Conservation (phyloP, 2,329 filamentous ascomycete species). For the Tolypocladium sp. region DNA sequence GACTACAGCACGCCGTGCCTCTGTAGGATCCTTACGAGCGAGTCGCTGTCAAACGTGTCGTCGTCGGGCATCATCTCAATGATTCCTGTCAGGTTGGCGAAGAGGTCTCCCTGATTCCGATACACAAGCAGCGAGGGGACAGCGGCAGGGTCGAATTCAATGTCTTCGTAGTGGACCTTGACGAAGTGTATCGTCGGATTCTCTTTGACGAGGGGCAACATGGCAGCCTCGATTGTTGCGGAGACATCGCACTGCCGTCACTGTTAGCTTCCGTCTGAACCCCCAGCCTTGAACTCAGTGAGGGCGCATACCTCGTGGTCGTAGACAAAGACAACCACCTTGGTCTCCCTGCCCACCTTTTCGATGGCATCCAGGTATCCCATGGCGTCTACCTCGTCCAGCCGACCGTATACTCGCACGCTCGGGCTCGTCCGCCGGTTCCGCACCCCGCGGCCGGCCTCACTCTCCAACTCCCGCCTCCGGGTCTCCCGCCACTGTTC, state of each 20-base stretch:
- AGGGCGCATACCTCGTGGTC: slow-evolving; percentile 65
- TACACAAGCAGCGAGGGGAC: slow-evolving; percentile 88
- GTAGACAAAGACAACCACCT: slow-evolving; percentile 89
- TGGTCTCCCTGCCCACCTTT: slow-evolving; percentile 70
- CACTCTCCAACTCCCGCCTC: slow-evolving; percentile 64
- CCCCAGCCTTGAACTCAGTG: not conserved
- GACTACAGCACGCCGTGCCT: slow-evolving; percentile 42
- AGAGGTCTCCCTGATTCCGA: slow-evolving; percentile 76
- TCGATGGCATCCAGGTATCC: slow-evolving; percentile 97
- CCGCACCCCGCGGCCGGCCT: slow-evolving; percentile 43
- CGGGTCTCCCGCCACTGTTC: slow-evolving; percentile 76
- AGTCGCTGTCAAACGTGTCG: slow-evolving; percentile 45
- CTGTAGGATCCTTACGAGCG: slow-evolving; percentile 42
- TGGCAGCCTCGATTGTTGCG: slow-evolving; percentile 65
- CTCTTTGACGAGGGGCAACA: slow-evolving; percentile 63
- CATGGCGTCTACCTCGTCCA: slow-evolving; percentile 78
- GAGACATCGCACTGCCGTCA: slow-evolving; percentile 65
- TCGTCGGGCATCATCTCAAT: slow-evolving; percentile 75
- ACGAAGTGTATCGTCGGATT: slow-evolving; percentile 74
- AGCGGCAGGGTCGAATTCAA: slow-evolving; percentile 84
- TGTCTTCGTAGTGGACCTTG: slow-evolving; percentile 83
- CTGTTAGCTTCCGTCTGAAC: slow-evolving; percentile 3
- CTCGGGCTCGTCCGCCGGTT: slow-evolving; percentile 68
- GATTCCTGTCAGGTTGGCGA: slow-evolving; percentile 81
- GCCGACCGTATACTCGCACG: slow-evolving; percentile 64